Conservation (phyloP, 1,284 basidiomycete species). For the Cryptococcus neoformans region DNA sequence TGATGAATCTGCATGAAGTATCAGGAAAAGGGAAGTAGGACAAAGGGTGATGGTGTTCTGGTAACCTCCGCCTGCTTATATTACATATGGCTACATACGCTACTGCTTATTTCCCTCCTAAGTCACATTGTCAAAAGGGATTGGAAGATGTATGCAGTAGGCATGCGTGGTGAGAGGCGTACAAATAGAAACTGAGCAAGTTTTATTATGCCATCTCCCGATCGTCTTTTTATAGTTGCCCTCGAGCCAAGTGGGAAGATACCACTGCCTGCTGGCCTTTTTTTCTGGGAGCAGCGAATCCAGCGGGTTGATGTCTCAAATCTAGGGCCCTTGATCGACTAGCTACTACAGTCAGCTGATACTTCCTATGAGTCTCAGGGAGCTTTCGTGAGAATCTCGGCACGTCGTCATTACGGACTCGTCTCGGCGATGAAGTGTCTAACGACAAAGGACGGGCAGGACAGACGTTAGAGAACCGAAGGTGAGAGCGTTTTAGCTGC, state of each 20-base stretch:
- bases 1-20: not conserved
- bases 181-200: no score
- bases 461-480: not conserved
- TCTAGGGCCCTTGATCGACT: not conserved
- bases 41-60: not conserved
- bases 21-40: not conserved
- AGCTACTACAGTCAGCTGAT: not conserved
- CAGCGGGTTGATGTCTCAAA: not conserved
- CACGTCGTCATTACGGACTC: not conserved
- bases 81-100: not conserved
- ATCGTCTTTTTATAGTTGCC: no score
- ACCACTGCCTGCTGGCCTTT: no score
- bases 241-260: no score
- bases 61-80: not conserved
- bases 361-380: not conserved
- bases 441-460: not conserved
- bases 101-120: not conserved
- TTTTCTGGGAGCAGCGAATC: no score
- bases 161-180: no score
- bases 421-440: not conserved
- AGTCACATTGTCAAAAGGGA: not conserved
- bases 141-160: no score
- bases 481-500: not conserved
- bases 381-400: not conserved
- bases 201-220: no score